phyloP scores from a whole-genome alignment of 441 rosid genomes.

The Bruguiera hainesii region DNA sequence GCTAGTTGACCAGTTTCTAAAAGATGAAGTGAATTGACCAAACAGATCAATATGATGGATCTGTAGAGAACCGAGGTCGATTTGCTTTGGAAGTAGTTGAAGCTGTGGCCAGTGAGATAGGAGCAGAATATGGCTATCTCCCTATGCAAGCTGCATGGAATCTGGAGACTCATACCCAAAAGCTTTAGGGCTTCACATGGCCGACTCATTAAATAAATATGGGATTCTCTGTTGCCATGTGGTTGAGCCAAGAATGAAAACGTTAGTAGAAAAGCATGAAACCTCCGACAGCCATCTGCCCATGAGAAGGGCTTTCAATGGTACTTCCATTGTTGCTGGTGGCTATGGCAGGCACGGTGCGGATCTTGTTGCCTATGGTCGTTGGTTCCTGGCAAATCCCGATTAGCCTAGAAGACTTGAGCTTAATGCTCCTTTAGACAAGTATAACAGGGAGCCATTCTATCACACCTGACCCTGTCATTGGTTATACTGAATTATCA shows the following conservation, averaged over 20 bases:
- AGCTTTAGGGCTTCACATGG: neutral
- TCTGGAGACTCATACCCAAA: too few relatives aligned
- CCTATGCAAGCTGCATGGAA: conserved; percentile 20
- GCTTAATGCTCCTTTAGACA: conserved; percentile 11
- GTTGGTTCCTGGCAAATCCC: conserved; percentile 35
- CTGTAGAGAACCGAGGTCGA: conserved; percentile 36
- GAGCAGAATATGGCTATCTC: conserved; percentile 37
- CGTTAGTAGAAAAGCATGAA: neutral
- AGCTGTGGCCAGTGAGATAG: conserved; percentile 33
- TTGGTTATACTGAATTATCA: neutral
- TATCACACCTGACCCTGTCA: neutral
- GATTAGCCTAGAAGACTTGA: conserved; percentile 28
- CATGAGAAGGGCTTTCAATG: too few relatives aligned
- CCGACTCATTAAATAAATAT: conserved; percentile 20
- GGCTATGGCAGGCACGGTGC: neutral
- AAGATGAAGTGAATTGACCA: conserved; percentile 30
- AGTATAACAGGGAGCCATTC: conserved; percentile 12
- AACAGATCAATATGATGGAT: conserved; percentile 35
- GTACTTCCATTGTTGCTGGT: too few relatives aligned
- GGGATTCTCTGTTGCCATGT: conserved; percentile 27
- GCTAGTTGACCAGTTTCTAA: conserved; percentile 42
- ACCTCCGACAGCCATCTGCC: too few relatives aligned
- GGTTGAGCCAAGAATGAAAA: conserved; percentile 22
- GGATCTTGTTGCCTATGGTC: conserved; percentile 32
- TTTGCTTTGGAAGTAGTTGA: conserved; percentile 35